These are phyloP conservation scores for Ceratobasidium sp. DNA, from an alignment of 1,284 basidiomycete genomes.

Conservation along the genomic window DNA sequence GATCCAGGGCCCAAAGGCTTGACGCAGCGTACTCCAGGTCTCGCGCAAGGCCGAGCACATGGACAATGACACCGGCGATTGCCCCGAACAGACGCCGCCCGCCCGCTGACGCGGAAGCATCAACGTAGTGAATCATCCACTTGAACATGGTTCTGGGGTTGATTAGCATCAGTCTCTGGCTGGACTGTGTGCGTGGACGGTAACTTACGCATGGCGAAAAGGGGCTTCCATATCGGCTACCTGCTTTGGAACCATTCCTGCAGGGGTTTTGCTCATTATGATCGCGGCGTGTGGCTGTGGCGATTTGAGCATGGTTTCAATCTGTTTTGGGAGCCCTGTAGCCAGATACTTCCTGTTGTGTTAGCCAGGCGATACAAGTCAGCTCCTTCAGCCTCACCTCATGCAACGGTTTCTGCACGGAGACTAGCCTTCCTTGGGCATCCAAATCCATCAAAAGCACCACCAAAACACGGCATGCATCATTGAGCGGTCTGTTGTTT, in stretches of 20 bases:
- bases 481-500: neutral
- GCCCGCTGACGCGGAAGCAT: neutral
- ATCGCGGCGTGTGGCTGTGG: no score
- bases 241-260: no score
- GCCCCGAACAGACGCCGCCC: neutral
- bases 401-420: neutral
- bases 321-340: neutral
- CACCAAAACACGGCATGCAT: neutral
- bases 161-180: no score
- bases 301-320: neutral
- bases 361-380: neutral
- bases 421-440: neutral
- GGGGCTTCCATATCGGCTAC: no score
- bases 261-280: no score
- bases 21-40: neutral
- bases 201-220: no score
- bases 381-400: neutral
- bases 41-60: neutral
- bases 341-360: neutral
- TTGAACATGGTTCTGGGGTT: no score
- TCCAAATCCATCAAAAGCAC: neutral
- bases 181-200: no score
- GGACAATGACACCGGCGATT: neutral
- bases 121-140: neutral
- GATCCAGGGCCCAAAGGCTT: neutral